Percentiles rank a stretch among this genome's conserved stretches.
These are phyloP conservation scores for Chytriomyces sp. DNA, from an alignment of 192 early-diverging fungal genomes.

Conservation along the genomic window DNA sequence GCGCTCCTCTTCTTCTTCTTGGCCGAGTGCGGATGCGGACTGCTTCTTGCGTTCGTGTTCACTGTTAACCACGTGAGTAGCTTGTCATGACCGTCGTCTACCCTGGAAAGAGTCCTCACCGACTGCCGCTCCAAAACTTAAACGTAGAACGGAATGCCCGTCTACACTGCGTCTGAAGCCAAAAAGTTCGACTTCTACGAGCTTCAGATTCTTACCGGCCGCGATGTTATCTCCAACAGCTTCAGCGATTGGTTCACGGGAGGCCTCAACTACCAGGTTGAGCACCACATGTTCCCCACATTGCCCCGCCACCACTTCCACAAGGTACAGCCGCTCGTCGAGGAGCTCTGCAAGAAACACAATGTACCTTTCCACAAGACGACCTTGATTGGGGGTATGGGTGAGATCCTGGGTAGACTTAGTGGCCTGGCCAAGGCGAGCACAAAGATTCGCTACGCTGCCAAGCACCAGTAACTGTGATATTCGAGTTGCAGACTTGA, in stretches of 20 bases:
- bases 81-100: background rate
- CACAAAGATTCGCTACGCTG: constrained; percentile 23
- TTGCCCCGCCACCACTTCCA: constrained; percentile 75
- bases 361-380: constrained; percentile 66
- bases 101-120: background rate
- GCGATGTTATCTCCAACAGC: constrained; percentile 62
- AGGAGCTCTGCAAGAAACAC: constrained; percentile 68
- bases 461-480: background rate
- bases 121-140: too few species aligned
- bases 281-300: constrained; percentile 85
- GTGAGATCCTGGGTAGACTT: constrained; percentile 63
- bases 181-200: constrained; percentile 73
- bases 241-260: constrained; percentile 83
- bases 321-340: constrained; percentile 66
- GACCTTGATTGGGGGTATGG: constrained; percentile 58
- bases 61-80: constrained; percentile 71
- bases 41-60: constrained; percentile 74
- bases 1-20: constrained; percentile 62
- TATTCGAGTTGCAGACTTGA: too few species aligned
- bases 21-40: constrained; percentile 68
- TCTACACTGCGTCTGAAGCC: constrained; percentile 66
- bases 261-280: constrained; percentile 83
- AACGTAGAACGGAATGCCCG: constrained; percentile 74
- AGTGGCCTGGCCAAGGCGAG: constrained; percentile 48
- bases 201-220: constrained; percentile 76